phyloP scores from a whole-genome alignment of 2,329 filamentous ascomycete species.

The Penicillium hordei region DNA sequence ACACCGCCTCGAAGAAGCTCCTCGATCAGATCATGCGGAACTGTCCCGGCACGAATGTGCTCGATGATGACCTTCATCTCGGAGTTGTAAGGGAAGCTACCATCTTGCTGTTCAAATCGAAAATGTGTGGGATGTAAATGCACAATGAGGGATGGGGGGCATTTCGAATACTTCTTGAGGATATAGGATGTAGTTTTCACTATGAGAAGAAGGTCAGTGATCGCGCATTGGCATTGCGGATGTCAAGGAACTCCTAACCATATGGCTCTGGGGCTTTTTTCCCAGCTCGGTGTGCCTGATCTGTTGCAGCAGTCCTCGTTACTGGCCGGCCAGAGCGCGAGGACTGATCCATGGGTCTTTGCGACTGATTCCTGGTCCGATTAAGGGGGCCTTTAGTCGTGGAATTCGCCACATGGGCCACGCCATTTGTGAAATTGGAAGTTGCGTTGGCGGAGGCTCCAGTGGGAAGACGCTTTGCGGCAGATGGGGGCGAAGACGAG shows the following conservation, averaged over 20 bases:
- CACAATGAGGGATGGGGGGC: conserved; percentile 77
- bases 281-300: conserved; percentile 34
- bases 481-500: conserved; percentile 56
- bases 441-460: conserved; percentile 40
- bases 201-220: conserved; percentile 37
- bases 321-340: conserved; percentile 36
- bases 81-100: conserved; percentile 87
- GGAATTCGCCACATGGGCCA: conserved; percentile 21
- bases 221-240: conserved; percentile 6
- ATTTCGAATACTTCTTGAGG: conserved; percentile 72
- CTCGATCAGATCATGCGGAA: conserved; percentile 85
- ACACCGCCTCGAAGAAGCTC: conserved; percentile 71
- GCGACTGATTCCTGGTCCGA: conserved; percentile 60
- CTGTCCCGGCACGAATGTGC: conserved; percentile 70
- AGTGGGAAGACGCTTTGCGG: conserved; percentile 57
- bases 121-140: conserved; percentile 86
- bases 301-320: conserved; percentile 32
- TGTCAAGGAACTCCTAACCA: conserved; percentile 35
- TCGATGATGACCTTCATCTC: conserved; percentile 82
- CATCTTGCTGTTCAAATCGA: conserved; percentile 89
- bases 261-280: conserved; percentile 48
- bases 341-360: conserved; percentile 38
- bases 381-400: conserved; percentile 40
- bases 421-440: conserved; percentile 47
- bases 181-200: conserved; percentile 76